Evolutionary conservation across 257 asterid genomes (phyloP).

Genomic region (Apocynum venetum): DNA sequence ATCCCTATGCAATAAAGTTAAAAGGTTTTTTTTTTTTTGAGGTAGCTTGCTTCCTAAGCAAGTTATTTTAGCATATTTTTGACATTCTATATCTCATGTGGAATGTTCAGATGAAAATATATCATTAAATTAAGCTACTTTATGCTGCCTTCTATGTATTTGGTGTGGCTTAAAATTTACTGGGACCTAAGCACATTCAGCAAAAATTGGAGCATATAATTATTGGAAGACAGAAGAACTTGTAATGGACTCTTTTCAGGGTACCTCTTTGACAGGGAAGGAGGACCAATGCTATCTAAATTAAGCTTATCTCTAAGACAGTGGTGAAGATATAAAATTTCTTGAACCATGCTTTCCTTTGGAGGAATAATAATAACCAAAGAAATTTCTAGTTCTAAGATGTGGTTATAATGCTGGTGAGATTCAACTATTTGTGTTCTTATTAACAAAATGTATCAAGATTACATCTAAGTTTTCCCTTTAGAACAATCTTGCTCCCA

Average conservation of each 20-base stretch:
- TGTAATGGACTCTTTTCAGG: neutral
- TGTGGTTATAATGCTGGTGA: neutral
- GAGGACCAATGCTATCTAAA: neutral
- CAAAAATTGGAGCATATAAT: neutral
- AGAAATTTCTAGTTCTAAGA: neutral
- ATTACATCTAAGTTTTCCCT: too few relatives aligned
- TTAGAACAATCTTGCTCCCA: neutral
- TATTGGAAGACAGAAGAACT: neutral
- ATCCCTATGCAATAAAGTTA: neutral
- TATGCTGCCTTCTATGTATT: too few relatives aligned
- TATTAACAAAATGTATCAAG: too few relatives aligned
- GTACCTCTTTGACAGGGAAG: neutral
- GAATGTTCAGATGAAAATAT: neutral
- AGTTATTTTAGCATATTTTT: neutral
- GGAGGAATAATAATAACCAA: neutral
- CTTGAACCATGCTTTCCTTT: neutral
- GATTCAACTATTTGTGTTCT: neutral
- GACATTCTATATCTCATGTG: neutral
- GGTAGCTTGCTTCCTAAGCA: neutral
- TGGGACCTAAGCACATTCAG: neutral
- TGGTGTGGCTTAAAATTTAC: too few relatives aligned
- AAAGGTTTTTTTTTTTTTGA: neutral
- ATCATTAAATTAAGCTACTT: neutral
- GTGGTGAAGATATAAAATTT: neutral
- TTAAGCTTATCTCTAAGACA: neutral